These are phyloP conservation scores for Cyclostephanos invisitatus DNA, from an alignment of 108 stramenopile genomes.

Conservation along the genomic window DNA sequence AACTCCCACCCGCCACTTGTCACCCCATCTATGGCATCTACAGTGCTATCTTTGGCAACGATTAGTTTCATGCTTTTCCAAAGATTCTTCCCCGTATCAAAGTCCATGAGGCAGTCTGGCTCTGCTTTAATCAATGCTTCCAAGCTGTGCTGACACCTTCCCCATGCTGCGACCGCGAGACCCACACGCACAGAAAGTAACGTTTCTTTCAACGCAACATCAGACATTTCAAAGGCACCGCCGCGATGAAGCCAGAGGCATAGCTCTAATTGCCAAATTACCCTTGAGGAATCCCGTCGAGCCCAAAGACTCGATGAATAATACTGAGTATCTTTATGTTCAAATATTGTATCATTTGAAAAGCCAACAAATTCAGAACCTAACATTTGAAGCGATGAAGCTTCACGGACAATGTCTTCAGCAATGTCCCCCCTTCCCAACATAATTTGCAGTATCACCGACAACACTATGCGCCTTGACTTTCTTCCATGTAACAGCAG, in stretches of 20 bases:
- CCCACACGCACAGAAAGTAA: conserved; percentile 74
- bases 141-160: conserved; percentile 62
- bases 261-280: conserved; percentile 81
- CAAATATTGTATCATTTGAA: conserved; percentile 55
- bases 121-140: conserved; percentile 70
- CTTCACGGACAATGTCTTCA: conserved; percentile 67
- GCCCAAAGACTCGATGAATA: conserved; percentile 54
- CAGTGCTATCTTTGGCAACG: conserved; percentile 22
- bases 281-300: conserved; percentile 46
- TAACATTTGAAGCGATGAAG: conserved; percentile 55
- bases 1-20: conserved; percentile 91
- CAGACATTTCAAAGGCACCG: conserved; percentile 64
- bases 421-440: conserved; percentile 61
- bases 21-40: conserved; percentile 45
- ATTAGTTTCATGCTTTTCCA: conserved; percentile 86
- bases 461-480: conserved; percentile 52
- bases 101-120: conserved; percentile 79
- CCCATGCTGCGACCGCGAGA: conserved; percentile 66
- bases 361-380: conserved; percentile 52
- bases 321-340: conserved; percentile 32
- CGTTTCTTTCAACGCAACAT: conserved; percentile 68
- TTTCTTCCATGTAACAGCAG: conserved; percentile 35
- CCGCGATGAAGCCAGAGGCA: conserved; percentile 88
- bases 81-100: conserved; percentile 64
- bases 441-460: conserved; percentile 60